Evolutionary conservation across 1,284 basidiomycete species (phyloP), one percentile per base, ranked within the genome.

Genomic region (Cryptococcus floricola): DNA sequence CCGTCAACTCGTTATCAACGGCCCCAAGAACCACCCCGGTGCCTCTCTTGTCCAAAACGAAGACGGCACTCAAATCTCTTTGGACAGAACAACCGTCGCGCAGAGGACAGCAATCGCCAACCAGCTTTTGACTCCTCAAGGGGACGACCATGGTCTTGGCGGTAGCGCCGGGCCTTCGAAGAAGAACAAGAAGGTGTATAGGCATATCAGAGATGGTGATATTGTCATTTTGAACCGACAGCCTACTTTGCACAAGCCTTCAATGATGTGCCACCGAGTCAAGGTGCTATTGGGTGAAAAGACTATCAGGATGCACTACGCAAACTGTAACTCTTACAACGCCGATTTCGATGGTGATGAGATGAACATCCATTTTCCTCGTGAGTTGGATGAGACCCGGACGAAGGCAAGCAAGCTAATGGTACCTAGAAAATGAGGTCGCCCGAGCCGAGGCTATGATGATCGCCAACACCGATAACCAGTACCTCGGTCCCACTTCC

Each of bases 341-440:
- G 96, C 96, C 74, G 96, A 99, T 79, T 99, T 99, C 74, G 96
- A 99, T 73, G 96, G 96, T 68, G 96, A 99, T 80, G 92, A 98
- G 78, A 98, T 98, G 95, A 98, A 98, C 79, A 94, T 98, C 61
- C 95, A 98, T 80, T 98, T 98, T 71, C 93, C 95, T 66, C 95
- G 89, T 90, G 74, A 78, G 88, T 79, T 23, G 39, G 10, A 14
- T 42, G 12, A 8, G 6, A 9, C 3, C 2, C 10, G n/a, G 23
- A 12, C 16, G 34, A 28, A 1, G 16, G 9, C 1, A n/a, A 23
- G 9, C 1, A n/a, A 19, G 89, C 96, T 91, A 96, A 96, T 77
- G 91, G 96, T 65, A 91, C 97, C 79, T 92, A 70, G 94, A 91
- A 87, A 80, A 81, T 86, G 81, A 67, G 59, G 58, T 95, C 43